Percentiles rank a stretch among this genome's conserved stretches.
phyloP scores from a whole-genome alignment of 805 yeast genomes.

The Clavispora fructus region DNA sequence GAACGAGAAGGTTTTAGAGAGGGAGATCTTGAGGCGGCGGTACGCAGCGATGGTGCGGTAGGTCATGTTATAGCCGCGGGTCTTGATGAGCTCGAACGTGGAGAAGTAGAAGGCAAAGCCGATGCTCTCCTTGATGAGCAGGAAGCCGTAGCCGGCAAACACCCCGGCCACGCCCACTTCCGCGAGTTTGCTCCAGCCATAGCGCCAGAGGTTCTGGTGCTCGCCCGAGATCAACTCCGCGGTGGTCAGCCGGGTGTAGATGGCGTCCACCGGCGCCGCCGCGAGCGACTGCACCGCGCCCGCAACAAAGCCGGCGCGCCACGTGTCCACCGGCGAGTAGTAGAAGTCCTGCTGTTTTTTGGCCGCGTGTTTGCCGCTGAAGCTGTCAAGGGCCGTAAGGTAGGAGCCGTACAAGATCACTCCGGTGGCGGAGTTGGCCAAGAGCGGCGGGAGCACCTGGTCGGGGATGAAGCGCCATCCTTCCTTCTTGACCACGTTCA shows the following conservation, averaged over 20 bases:
- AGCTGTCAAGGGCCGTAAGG: slow-evolving; percentile 44
- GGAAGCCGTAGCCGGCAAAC: slow-evolving; percentile 82
- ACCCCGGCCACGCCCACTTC: slow-evolving; percentile 81
- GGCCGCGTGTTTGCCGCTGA: slow-evolving; percentile 13
- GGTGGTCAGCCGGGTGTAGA: slow-evolving; percentile 74
- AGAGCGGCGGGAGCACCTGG: slow-evolving; percentile 77
- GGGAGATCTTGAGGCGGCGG: slow-evolving; percentile 33
- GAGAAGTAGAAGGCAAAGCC: slow-evolving; percentile 84
- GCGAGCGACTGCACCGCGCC: slow-evolving; percentile 85
- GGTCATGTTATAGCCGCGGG: slow-evolving; percentile 51
- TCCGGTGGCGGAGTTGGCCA: slow-evolving; percentile 89
- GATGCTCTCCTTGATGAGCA: slow-evolving; percentile 69
- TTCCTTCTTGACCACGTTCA: slow-evolving; percentile 63
- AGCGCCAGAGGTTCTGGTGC: slow-evolving; percentile 71
- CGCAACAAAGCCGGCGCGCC: slow-evolving; percentile 78
- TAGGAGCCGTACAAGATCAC: slow-evolving; percentile 80
- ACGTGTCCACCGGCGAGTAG: slow-evolving; percentile 45
- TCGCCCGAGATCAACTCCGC: slow-evolving; percentile 65
- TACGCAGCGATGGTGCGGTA: slow-evolving; percentile 41
- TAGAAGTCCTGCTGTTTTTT: slow-evolving; percentile 5
- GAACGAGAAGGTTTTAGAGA: slow-evolving; percentile 17
- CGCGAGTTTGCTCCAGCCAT: slow-evolving; percentile 60
- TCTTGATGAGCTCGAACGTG: slow-evolving; percentile 74
- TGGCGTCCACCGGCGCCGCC: slow-evolving; percentile 92
- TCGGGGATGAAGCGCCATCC: slow-evolving; percentile 89